Conservation (phyloP, 495 filamentous ascomycete species). For the Xylaria bambusicola region DNA sequence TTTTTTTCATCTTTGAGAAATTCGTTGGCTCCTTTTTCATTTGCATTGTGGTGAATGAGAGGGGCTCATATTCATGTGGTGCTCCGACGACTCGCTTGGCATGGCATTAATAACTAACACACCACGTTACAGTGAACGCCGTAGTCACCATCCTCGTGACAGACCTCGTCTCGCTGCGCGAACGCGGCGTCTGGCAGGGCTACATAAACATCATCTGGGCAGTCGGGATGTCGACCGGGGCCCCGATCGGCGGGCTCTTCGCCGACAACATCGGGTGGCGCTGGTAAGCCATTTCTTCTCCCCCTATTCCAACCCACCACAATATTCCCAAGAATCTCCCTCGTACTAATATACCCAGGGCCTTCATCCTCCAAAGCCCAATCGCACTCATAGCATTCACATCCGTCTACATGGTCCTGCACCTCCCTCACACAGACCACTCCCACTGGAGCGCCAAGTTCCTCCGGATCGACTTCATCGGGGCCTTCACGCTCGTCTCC, state of each 20-base stretch:
- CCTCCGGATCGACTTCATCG: conserved; percentile 75
- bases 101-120: too few species aligned
- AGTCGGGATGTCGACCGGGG: conserved; percentile 67
- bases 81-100: too few species aligned
- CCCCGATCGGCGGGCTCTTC: conserved; percentile 74
- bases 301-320: too few species aligned
- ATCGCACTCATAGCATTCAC: conserved; percentile 68
- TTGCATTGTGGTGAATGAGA: too few species aligned
- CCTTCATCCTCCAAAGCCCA: conserved; percentile 72
- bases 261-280: conserved; percentile 81
- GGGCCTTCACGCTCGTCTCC: conserved; percentile 67
- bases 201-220: conserved; percentile 81
- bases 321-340: too few species aligned
- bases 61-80: too few species aligned
- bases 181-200: conserved; percentile 80
- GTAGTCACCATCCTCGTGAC: conserved; percentile 76
- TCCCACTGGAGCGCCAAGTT: conserved; percentile 52
- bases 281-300: conserved; percentile 54
- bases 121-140: conserved; percentile 62
- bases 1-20: neutral
- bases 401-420: conserved; percentile 61
- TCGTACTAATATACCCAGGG: conserved; percentile 42
- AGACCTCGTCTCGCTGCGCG: conserved; percentile 75
- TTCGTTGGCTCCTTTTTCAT: too few species aligned
- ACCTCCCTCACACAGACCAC: conserved; percentile 60